phyloP scores from a whole-genome alignment of 2,329 filamentous ascomycete species.

The Colletotrichum karsti region DNA sequence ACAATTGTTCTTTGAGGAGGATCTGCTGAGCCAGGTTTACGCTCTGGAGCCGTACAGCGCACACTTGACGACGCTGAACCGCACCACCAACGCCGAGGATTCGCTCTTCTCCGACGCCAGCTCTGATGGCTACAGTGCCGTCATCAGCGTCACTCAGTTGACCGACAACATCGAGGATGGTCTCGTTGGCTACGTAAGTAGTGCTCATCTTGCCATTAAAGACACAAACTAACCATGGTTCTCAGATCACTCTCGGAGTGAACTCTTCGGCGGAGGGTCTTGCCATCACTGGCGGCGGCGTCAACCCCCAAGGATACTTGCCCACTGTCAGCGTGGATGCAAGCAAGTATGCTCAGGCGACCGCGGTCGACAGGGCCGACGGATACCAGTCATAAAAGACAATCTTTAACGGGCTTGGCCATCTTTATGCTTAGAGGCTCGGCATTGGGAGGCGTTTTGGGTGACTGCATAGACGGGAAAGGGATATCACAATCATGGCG shows the following conservation, averaged over 20 bases:
- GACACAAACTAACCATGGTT: neutral
- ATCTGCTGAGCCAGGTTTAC: neutral
- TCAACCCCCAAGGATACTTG: slow-evolving; percentile 4
- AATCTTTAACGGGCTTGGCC: too few species aligned
- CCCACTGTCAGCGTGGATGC: slow-evolving; percentile 6
- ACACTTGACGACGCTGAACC: neutral
- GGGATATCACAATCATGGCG: too few species aligned
- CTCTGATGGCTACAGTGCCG: slow-evolving; percentile 54
- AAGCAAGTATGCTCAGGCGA: neutral
- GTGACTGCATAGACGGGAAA: too few species aligned
- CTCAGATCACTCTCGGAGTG: slow-evolving; percentile 49
- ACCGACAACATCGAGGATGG: slow-evolving; percentile 55
- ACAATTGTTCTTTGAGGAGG: slow-evolving; percentile 5
- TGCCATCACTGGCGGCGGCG: neutral
- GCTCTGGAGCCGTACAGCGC: neutral
- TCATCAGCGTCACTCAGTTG: slow-evolving; percentile 60
- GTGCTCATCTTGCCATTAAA: fast-evolving
- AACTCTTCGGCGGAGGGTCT: slow-evolving; percentile 32
- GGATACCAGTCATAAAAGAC: neutral
- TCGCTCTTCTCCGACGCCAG: slow-evolving; percentile 43
- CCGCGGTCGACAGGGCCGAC: neutral
- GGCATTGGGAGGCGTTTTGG: too few species aligned
- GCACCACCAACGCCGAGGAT: slow-evolving; percentile 43
- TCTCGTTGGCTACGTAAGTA: slow-evolving; percentile 48
- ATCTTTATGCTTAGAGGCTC: too few species aligned